These are phyloP conservation scores for Nemania diffusa DNA, from an alignment of 2,329 filamentous ascomycete species.

Conservation along the genomic window DNA sequence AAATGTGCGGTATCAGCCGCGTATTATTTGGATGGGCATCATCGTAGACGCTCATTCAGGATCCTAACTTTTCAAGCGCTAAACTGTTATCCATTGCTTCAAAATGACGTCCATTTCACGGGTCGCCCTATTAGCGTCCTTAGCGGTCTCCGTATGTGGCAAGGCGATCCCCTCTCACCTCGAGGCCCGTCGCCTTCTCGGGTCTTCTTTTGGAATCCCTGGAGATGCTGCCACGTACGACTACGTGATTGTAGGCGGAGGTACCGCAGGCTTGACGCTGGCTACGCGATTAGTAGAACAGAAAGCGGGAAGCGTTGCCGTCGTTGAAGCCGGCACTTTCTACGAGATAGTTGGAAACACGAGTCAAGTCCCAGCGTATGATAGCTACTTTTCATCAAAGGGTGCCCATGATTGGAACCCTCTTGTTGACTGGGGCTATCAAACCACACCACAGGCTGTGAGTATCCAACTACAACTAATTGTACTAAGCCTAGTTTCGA, in stretches of 20 bases:
- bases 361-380: constrained; percentile 1
- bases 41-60: too few relatives aligned
- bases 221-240: not conserved
- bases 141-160: not conserved
- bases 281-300: constrained; percentile 4
- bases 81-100: too few relatives aligned
- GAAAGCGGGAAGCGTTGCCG: not conserved
- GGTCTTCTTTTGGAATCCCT: not conserved
- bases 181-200: not conserved
- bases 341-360: constrained; percentile 1
- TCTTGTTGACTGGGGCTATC: constrained; percentile 4
- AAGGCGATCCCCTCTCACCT: not conserved
- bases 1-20: too few relatives aligned
- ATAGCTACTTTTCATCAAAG: not conserved
- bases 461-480: not conserved
- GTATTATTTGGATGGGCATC: too few relatives aligned
- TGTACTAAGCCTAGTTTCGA: not conserved
- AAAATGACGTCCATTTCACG: too few relatives aligned
- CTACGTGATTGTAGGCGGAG: constrained; percentile 19
- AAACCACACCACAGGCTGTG: not conserved
- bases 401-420: not conserved
- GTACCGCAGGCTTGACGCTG: constrained; percentile 6
- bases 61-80: too few relatives aligned
- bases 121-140: too few relatives aligned
- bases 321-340: constrained; percentile 9